Conservation (phyloP, 768 basidiomycete genomes). For the Termitomyces sp. region DNA sequence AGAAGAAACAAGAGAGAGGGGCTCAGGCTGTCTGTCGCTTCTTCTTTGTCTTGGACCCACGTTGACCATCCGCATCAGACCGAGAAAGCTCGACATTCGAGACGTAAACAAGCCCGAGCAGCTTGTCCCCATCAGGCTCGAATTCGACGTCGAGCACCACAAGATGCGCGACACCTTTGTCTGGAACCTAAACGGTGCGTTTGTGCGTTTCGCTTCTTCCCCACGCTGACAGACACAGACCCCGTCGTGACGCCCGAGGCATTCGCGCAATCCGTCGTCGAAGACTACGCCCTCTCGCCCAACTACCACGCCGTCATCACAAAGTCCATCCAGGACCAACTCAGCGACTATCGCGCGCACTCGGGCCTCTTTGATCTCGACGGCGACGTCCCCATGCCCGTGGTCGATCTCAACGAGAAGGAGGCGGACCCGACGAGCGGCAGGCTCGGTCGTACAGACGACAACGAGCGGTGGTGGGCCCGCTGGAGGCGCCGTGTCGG, state of each 20-base stretch:
- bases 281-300: slow-evolving; percentile 78
- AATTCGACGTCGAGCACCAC: slow-evolving; percentile 92
- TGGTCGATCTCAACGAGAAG: slow-evolving; percentile 29
- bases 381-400: slow-evolving; percentile 15
- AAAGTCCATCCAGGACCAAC: slow-evolving; percentile 84
- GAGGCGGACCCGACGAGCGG: neutral
- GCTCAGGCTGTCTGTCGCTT: slow-evolving; percentile 50
- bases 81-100: slow-evolving; percentile 50
- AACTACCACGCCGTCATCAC: slow-evolving; percentile 64
- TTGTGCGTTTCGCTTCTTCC: neutral
- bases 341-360: slow-evolving; percentile 75
- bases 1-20: slow-evolving; percentile 24
- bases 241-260: slow-evolving; percentile 83
- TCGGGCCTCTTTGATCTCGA: slow-evolving; percentile 35
- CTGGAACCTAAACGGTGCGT: slow-evolving; percentile 93
- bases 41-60: slow-evolving; percentile 3
- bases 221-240: slow-evolving; percentile 42
- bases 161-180: slow-evolving; percentile 95
- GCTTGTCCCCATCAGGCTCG: slow-evolving; percentile 92
- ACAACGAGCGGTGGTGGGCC: slow-evolving; percentile 20
- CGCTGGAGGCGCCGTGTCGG: slow-evolving; percentile 14
- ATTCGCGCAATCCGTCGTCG: slow-evolving; percentile 87
- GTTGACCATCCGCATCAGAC: slow-evolving; percentile 33
- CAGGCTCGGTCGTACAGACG: neutral
- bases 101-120: slow-evolving; percentile 66